phyloP scores from a whole-genome alignment of 495 filamentous ascomycete species.

The Penicillium egyptiacum region DNA sequence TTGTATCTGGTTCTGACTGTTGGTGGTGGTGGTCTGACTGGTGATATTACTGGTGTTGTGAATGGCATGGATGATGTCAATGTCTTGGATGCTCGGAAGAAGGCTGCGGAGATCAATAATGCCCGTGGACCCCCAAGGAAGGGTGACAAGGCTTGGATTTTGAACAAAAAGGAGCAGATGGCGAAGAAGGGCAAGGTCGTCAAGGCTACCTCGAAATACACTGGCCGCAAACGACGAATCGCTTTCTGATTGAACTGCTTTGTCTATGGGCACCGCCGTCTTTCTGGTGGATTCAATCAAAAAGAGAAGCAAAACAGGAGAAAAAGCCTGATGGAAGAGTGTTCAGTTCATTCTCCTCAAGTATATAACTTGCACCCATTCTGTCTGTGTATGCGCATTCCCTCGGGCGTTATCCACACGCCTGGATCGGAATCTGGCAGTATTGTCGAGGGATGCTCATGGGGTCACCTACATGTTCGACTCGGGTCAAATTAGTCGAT shows the following conservation, averaged over 20 bases:
- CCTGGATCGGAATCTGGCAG: not conserved
- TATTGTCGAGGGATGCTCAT: not conserved
- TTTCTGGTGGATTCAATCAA: too few species aligned
- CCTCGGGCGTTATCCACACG: not conserved
- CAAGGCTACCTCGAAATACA: conserved; percentile 87
- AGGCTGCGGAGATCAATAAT: conserved; percentile 42
- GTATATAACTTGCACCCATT: not conserved
- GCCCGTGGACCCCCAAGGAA: conserved; percentile 59
- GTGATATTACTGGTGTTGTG: conserved; percentile 85
- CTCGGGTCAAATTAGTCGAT: not conserved
- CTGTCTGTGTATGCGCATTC: not conserved
- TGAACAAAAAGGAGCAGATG: conserved; percentile 95
- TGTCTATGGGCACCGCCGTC: not conserved
- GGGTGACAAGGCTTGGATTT: conserved; percentile 85
- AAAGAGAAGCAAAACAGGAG: not conserved
- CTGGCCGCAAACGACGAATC: conserved; percentile 76
- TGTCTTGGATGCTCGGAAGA: conserved; percentile 71
- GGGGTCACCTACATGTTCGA: not conserved
- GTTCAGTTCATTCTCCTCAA: not conserved
- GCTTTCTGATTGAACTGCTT: conserved; percentile 44
- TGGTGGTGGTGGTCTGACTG: conserved; percentile 70
- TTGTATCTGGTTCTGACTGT: conserved; percentile 92
- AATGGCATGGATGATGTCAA: conserved; percentile 83
- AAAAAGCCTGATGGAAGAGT: not conserved
- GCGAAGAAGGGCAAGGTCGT: conserved; percentile 91